Conservation (phyloP, 2,329 filamentous ascomycete species). For the Sporothrix brunneoviolacea region DNA sequence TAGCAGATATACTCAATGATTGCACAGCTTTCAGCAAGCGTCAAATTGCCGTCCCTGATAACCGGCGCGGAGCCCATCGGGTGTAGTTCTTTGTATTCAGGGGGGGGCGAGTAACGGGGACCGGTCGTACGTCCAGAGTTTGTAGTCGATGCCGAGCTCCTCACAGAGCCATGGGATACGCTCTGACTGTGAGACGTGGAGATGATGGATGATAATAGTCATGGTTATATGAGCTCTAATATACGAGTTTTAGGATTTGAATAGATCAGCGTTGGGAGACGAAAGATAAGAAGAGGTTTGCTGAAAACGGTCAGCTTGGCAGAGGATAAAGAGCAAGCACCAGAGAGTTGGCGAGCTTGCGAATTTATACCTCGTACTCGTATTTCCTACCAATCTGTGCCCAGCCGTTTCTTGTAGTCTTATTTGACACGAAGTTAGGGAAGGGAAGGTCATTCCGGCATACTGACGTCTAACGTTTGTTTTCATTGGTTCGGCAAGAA, state of each 20-base stretch:
- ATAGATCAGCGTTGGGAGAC: not conserved
- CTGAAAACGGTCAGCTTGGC: too few relatives aligned
- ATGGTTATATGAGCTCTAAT: not conserved
- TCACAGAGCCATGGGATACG: slow-evolving; percentile 59
- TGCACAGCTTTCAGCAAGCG: slow-evolving; percentile 53
- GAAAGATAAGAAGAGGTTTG: not conserved
- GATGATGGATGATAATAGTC: slow-evolving; percentile 41
- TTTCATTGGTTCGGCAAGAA: not conserved
- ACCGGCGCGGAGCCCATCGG: slow-evolving; percentile 52
- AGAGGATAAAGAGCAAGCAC: too few relatives aligned
- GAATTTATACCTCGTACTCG: too few relatives aligned
- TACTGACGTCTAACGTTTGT: too few relatives aligned
- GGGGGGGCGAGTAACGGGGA: slow-evolving; percentile 28
- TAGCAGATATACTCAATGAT: slow-evolving; percentile 56
- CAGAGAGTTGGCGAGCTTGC: too few relatives aligned
- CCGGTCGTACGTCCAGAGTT: slow-evolving; percentile 25
- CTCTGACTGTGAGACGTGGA: slow-evolving; percentile 55
- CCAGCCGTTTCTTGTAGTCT: too few relatives aligned
- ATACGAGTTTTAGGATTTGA: not conserved
- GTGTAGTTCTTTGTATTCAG: slow-evolving; percentile 37
- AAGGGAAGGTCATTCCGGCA: too few relatives aligned
- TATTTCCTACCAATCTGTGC: not conserved
- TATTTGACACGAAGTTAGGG: too few relatives aligned
- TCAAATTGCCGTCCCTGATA: slow-evolving; percentile 49
- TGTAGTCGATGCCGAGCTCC: slow-evolving; percentile 52